A percentile compares a stretch with the other conserved stretches of the same genome.
These are phyloP conservation scores for Jacaranda mimosifolia DNA, from an alignment of 257 asterid species.

Conservation along the genomic window DNA sequence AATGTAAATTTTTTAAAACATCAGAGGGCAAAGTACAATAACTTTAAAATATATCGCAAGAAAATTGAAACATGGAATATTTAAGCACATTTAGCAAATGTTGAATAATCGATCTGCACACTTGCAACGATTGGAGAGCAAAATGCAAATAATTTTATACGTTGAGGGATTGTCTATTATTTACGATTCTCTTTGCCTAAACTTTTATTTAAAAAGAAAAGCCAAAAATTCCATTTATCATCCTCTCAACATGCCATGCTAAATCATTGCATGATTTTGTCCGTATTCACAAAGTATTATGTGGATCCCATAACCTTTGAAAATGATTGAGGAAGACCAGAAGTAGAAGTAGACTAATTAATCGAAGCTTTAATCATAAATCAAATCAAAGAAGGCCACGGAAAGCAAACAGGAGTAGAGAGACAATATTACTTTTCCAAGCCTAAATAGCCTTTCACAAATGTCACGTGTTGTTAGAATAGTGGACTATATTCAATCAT, in stretches of 20 bases:
- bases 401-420: neutral
- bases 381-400: neutral
- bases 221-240: neutral
- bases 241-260: slow-evolving; percentile 2
- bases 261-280: slow-evolving; percentile 17
- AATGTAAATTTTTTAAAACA: too few relatives aligned
- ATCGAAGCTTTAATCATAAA: neutral
- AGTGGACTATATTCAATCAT: neutral
- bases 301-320: slow-evolving; percentile 22
- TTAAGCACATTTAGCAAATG: too few relatives aligned
- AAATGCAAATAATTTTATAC: too few relatives aligned
- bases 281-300: neutral
- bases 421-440: slow-evolving; percentile 18
- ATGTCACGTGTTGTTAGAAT: neutral
- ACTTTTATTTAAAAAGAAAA: too few relatives aligned
- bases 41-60: too few relatives aligned
- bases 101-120: too few relatives aligned
- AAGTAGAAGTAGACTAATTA: slow-evolving; percentile 6
- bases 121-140: too few relatives aligned
- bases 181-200: too few relatives aligned
- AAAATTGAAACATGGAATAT: too few relatives aligned
- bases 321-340: neutral
- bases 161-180: too few relatives aligned
- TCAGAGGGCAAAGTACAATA: too few relatives aligned
- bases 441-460: neutral